phyloP scores from a whole-genome alignment of 2,329 filamentous ascomycete genomes.

The Penicillium sp. region DNA sequence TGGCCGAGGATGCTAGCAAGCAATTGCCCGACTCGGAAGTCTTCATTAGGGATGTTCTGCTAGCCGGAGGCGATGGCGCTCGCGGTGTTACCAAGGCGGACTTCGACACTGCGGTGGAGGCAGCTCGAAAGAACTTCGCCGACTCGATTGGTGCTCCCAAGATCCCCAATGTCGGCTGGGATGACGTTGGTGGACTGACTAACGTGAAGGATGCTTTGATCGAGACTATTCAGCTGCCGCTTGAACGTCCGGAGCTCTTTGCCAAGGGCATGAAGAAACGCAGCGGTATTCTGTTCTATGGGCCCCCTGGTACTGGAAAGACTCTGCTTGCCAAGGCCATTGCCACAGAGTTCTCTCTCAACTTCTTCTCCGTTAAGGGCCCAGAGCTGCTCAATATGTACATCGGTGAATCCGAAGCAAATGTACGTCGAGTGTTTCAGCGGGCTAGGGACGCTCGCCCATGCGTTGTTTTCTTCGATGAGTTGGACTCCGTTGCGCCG shows the following conservation, averaged over 20 bases:
- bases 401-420: conserved; percentile 99
- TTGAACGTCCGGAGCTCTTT: conserved; percentile 88
- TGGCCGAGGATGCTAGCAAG: conserved; percentile 50
- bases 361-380: conserved; percentile 99
- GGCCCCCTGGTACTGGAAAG: conserved; percentile 98
- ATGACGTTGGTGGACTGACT: conserved; percentile 86
- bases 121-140: conserved; percentile 94
- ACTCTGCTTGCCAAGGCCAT: conserved; percentile 98
- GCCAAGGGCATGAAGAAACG: conserved; percentile 98
- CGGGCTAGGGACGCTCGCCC: conserved; percentile 95
- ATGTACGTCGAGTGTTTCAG: conserved; percentile 99
- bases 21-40: conserved; percentile 38
- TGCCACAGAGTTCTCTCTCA: conserved; percentile 96
- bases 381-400: conserved; percentile 98
- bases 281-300: conserved; percentile 97
- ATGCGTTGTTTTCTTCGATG: conserved; percentile 97
- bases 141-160: conserved; percentile 96
- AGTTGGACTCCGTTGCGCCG: conserved; percentile 93
- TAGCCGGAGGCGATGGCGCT: conserved; percentile 76
- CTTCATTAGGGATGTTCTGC: conserved; percentile 75
- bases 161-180: conserved; percentile 95
- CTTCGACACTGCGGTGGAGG: conserved; percentile 89
- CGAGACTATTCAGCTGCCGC: conserved; percentile 90
- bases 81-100: conserved; percentile 75
- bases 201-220: conserved; percentile 97